phyloP scores from a whole-genome alignment of 2,329 filamentous ascomycete genomes.

The Phaeomoniella chlamydospora region DNA sequence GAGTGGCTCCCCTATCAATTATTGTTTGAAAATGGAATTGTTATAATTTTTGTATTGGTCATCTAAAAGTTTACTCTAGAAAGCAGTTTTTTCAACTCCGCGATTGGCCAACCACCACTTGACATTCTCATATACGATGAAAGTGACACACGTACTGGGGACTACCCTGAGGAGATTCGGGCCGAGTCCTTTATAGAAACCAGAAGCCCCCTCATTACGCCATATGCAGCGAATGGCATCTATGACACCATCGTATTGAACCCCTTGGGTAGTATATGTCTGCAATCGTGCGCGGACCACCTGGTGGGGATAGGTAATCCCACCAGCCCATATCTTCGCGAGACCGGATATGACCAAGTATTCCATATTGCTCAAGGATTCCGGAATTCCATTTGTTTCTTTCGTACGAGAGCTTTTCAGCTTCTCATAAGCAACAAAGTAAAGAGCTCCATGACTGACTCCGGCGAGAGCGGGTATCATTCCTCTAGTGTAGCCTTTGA shows the following conservation, averaged over 20 bases:
- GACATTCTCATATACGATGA: conserved; percentile 91
- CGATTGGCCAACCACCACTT: too few species aligned
- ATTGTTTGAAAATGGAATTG: too few species aligned
- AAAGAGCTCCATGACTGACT: conserved; percentile 81
- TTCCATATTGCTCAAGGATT: conserved; percentile 52
- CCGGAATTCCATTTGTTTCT: conserved; percentile 12
- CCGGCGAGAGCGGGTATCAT: conserved; percentile 71
- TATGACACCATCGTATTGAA: conserved; percentile 54
- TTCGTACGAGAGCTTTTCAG: conserved; percentile 46
- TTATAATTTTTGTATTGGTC: too few species aligned
- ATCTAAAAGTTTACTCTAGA: too few species aligned
- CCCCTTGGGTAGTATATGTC: conserved; percentile 50
- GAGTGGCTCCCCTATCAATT: too few species aligned
- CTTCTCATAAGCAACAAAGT: conserved; percentile 88
- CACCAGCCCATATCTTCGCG: conserved; percentile 80
- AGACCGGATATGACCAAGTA: conserved; percentile 67
- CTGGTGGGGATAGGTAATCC: conserved; percentile 86
- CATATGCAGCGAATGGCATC: conserved; percentile 66
- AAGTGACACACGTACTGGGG: conserved; percentile 91
- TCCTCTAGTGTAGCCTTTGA: conserved; percentile 74
- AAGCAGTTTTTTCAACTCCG: too few species aligned
- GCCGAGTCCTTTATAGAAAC: conserved; percentile 84
- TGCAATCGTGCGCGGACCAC: conserved; percentile 80
- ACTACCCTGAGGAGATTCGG: conserved; percentile 84
- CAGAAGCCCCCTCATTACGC: conserved; percentile 60